Percentiles rank a stretch among this genome's conserved stretches.
phyloP scores from a whole-genome alignment of 805 yeast genomes.

The Zygosaccharomyces lentus region DNA sequence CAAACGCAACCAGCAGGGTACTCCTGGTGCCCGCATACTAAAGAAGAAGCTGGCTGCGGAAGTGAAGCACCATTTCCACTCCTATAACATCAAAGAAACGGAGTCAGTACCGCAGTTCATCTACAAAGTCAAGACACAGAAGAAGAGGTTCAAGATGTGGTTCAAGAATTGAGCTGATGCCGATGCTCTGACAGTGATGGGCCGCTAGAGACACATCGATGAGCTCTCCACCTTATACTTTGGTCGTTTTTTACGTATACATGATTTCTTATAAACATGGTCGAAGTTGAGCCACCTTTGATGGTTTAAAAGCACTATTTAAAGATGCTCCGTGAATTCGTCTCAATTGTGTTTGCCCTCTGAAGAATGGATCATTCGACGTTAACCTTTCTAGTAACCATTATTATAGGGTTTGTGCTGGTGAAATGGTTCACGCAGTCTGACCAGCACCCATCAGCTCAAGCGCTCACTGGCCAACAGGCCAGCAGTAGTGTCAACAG shows the following conservation, averaged over 20 bases:
- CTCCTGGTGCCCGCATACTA: conserved; percentile 42
- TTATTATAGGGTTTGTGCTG: conserved; percentile 52
- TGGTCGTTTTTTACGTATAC: conserved; percentile 3
- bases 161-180: conserved; percentile 23
- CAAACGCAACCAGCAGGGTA: conserved; percentile 21
- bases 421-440: conserved; percentile 64
- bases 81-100: conserved; percentile 62
- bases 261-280: neutral
- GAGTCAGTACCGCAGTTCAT: conserved; percentile 86
- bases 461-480: conserved; percentile 10
- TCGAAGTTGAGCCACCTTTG: neutral
- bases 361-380: conserved; percentile 54
- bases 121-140: conserved; percentile 75
- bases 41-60: conserved; percentile 57
- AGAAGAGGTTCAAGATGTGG: conserved; percentile 41
- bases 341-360: neutral
- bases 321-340: neutral
- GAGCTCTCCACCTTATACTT: neutral
- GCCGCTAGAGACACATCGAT: neutral
- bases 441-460: conserved; percentile 43
- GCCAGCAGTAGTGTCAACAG: conserved; percentile 2
- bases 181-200: neutral
- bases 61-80: conserved; percentile 64
- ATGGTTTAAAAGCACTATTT: neutral
- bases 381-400: conserved; percentile 43